Evolutionary conservation across 2,329 filamentous ascomycete genomes (phyloP).

Genomic region (Ophiocordyceps sinensis): DNA sequence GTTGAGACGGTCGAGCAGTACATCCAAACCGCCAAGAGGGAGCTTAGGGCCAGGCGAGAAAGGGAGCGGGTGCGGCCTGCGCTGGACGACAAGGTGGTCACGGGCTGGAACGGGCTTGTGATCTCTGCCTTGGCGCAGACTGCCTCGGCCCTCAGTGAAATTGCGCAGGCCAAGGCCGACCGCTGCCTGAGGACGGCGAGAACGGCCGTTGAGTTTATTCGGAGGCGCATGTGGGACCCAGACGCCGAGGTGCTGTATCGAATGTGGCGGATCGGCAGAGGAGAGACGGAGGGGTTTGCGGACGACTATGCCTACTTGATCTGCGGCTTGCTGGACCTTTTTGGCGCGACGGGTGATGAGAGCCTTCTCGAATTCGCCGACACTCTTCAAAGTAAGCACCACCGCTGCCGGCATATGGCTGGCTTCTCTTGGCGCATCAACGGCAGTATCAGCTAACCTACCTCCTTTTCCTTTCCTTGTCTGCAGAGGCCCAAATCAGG

Average conservation of each 20-base stretch:
- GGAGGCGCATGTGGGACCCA: constrained; percentile 55
- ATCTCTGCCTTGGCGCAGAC: constrained; percentile 71
- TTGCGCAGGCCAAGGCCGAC: constrained; percentile 41
- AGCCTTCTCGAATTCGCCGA: constrained; percentile 69
- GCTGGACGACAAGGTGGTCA: constrained; percentile 78
- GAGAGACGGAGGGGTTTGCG: constrained; percentile 60
- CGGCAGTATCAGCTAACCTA: neutral
- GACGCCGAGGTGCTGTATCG: constrained; percentile 51
- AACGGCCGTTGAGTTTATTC: constrained; percentile 58
- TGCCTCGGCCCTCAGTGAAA: constrained; percentile 48
- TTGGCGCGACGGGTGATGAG: constrained; percentile 67
- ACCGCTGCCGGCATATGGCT: neutral
- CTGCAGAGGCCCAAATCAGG: constrained; percentile 52
- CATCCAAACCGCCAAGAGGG: constrained; percentile 50
- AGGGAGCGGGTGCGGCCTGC: constrained; percentile 61
- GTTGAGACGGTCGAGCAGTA: constrained; percentile 54
- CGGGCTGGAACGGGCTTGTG: constrained; percentile 77
- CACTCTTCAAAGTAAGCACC: constrained; percentile 51
- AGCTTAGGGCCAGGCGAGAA: constrained; percentile 57
- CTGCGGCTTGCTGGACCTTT: constrained; percentile 68
- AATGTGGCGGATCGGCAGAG: constrained; percentile 54
- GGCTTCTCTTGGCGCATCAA: neutral
- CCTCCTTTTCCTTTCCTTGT: neutral
- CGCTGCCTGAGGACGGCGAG: constrained; percentile 52
- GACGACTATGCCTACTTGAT: constrained; percentile 92